Conservation (phyloP, 2,329 filamentous ascomycete species). For the Aureobasidium sp. region DNA sequence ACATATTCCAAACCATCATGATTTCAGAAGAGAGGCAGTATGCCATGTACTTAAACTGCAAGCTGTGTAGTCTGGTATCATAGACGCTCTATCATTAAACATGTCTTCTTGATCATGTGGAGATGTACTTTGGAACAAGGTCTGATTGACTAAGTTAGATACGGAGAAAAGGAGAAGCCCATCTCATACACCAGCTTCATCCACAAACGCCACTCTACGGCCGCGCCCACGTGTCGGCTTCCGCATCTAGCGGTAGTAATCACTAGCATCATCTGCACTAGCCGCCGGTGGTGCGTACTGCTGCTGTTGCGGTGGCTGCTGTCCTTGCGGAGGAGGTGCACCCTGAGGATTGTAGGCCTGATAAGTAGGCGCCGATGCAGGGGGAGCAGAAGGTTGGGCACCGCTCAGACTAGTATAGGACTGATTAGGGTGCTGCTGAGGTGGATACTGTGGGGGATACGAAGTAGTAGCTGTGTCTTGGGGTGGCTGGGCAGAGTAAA, state of each 20-base stretch:
- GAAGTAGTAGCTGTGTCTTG: constrained; percentile 10
- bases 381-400: constrained; percentile 12
- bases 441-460: constrained; percentile 4
- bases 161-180: neutral
- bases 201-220: neutral
- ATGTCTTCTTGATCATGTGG: no score
- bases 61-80: no score
- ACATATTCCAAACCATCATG: neutral
- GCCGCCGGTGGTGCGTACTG: constrained; percentile 15
- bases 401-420: neutral
- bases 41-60: no score
- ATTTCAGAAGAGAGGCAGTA: no score
- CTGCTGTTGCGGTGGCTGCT: constrained; percentile 16
- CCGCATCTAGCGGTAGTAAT: constrained; percentile 23
- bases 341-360: constrained; percentile 16
- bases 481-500: constrained; percentile 20
- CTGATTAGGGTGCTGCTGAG: constrained; percentile 11
- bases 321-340: constrained; percentile 5
- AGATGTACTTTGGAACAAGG: neutral
- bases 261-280: constrained; percentile 25
- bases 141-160: neutral
- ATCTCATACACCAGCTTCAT: neutral
- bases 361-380: constrained; percentile 15
- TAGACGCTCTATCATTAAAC: no score
- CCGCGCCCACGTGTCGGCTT: neutral